These are phyloP conservation scores for Penicillium sp. DNA, from an alignment of 2,329 filamentous ascomycete genomes.

Conservation along the genomic window DNA sequence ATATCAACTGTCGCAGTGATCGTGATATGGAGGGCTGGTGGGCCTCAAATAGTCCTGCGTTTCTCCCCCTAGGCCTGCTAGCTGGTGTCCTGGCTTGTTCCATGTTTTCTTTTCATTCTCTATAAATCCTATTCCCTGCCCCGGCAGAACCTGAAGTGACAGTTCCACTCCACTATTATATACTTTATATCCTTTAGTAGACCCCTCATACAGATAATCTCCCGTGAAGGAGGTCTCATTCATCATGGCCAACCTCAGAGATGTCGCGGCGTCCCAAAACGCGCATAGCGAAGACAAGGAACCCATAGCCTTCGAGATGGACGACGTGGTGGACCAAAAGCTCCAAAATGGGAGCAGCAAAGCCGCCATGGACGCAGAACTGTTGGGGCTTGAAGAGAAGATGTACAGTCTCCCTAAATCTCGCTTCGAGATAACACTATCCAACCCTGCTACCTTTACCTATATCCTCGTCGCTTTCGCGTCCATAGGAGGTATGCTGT, in stretches of 20 bases:
- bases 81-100: background rate
- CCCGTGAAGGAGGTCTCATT: conserved; percentile 4
- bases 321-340: conserved; percentile 30
- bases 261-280: conserved; percentile 28
- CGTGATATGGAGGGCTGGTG: too few relatives aligned
- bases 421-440: conserved; percentile 54
- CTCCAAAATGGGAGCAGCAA: too few relatives aligned
- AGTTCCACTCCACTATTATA: background rate
- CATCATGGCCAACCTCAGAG: conserved; percentile 25
- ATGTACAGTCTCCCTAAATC: too few relatives aligned
- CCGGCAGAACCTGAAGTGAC: background rate
- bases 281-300: conserved; percentile 26
- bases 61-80: background rate
- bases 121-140: background rate
- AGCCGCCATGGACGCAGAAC: too few relatives aligned
- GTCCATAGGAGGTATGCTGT: conserved; percentile 72
- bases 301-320: conserved; percentile 26
- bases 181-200: background rate
- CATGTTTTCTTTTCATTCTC: background rate
- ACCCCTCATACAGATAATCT: background rate
- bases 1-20: too few relatives aligned
- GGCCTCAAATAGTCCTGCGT: conserved; percentile 23
- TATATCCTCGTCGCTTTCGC: conserved; percentile 68
- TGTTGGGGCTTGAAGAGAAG: too few relatives aligned
- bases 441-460: conserved; percentile 65